Evolutionary conservation across 805 yeast species (phyloP).

Genomic region (Myxozyma monticola): DNA sequence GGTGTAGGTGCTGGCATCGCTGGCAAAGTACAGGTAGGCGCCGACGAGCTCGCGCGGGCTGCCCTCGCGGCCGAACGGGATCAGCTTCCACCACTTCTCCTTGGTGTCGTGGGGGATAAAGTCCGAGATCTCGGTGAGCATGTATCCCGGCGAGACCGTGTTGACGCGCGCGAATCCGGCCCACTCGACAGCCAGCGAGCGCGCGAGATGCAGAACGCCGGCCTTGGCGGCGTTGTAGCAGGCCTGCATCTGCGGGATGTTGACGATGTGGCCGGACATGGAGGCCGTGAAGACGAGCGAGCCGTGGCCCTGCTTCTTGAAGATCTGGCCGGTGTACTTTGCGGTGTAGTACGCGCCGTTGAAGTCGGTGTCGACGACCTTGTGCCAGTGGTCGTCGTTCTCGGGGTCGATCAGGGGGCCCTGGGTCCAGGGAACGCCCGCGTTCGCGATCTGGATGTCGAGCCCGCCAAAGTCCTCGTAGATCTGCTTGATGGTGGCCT

Average conservation of each 20-base stretch:
- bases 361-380: slow-evolving; percentile 70
- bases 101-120: slow-evolving; percentile 34
- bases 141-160: slow-evolving; percentile 83
- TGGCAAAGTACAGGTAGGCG: slow-evolving; percentile 59
- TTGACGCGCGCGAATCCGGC: slow-evolving; percentile 85
- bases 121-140: slow-evolving; percentile 59
- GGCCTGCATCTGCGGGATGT: slow-evolving; percentile 84
- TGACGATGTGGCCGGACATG: slow-evolving; percentile 85
- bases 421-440: slow-evolving; percentile 80
- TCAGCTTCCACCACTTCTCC: slow-evolving; percentile 43
- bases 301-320: slow-evolving; percentile 72
- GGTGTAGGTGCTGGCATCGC: slow-evolving; percentile 76
- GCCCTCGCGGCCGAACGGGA: slow-evolving; percentile 75
- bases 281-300: slow-evolving; percentile 83
- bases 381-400: slow-evolving; percentile 62
- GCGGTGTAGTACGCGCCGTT: slow-evolving; percentile 79
- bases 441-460: slow-evolving; percentile 85
- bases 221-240: slow-evolving; percentile 87
- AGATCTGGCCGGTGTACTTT: slow-evolving; percentile 69
- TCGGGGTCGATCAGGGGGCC: slow-evolving; percentile 55
- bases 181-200: slow-evolving; percentile 85
- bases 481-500: slow-evolving; percentile 50
- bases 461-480: slow-evolving; percentile 72
- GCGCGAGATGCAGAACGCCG: slow-evolving; percentile 71
- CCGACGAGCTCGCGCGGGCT: slow-evolving; percentile 73